Evolutionary conservation across 2,329 filamentous ascomycete genomes (phyloP).

Genomic region (Cercospora zeae-maydis): DNA sequence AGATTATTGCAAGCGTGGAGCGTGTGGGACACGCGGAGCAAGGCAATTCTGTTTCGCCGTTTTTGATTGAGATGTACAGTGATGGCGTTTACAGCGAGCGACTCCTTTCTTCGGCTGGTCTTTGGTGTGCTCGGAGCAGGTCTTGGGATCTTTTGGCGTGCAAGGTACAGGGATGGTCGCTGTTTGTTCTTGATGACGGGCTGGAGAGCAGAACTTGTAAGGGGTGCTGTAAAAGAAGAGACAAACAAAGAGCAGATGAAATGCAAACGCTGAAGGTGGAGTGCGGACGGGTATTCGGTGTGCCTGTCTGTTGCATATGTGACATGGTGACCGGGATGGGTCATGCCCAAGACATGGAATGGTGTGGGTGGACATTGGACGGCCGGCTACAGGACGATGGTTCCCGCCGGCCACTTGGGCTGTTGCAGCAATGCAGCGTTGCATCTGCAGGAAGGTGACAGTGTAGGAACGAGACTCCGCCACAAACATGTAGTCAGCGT

Average conservation of each 20-base stretch:
- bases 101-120: not conserved
- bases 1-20: not conserved
- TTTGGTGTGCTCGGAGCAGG: not conserved
- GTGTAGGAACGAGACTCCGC: not conserved
- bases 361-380: not conserved
- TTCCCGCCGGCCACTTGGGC: not conserved
- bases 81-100: not conserved
- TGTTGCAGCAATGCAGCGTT: not conserved
- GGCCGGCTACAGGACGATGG: not conserved
- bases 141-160: not conserved
- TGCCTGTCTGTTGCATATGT: not conserved
- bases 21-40: not conserved
- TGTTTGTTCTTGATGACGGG: not conserved
- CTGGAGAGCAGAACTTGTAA: not conserved
- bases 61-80: not conserved
- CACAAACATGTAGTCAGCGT: not conserved
- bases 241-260: not conserved
- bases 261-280: not conserved
- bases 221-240: not conserved
- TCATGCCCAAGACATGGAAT: not conserved
- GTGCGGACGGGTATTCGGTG: not conserved
- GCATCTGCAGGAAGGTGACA: not conserved
- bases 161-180: not conserved
- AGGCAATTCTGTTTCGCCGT: not conserved
- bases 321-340: not conserved